Evolutionary conservation across 1,284 basidiomycete species (phyloP).

Genomic region (Fistulinella staudtii): DNA sequence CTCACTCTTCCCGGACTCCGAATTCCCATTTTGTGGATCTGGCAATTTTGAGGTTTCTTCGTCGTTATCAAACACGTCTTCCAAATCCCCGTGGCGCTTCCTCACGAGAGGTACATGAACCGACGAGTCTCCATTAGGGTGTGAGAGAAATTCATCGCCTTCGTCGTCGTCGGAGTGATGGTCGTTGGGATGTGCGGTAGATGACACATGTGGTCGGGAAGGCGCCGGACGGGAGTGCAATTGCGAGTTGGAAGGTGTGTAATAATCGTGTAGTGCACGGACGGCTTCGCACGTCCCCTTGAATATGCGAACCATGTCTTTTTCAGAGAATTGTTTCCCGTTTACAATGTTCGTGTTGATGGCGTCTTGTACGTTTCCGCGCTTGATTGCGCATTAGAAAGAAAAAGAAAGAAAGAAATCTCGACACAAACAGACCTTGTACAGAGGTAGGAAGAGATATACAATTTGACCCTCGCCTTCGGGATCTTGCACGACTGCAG

Average conservation of each 20-base stretch:
- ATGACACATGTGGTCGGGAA: constrained; percentile 11
- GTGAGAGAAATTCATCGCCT: constrained; percentile 59
- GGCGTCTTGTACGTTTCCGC: constrained; percentile 92
- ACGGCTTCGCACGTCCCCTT: constrained; percentile 92
- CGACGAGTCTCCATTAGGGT: constrained; percentile 52
- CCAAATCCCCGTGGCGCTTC: constrained; percentile 46
- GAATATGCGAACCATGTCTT: constrained; percentile 86
- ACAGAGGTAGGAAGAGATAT: constrained; percentile 88
- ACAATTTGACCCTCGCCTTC: constrained; percentile 94
- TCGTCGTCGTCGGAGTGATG: constrained; percentile 41
- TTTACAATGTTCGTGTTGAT: constrained; percentile 88
- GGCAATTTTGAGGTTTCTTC: constrained; percentile 42
- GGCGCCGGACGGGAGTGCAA: constrained; percentile 26
- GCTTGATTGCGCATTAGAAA: constrained; percentile 39
- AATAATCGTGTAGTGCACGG: constrained; percentile 89
- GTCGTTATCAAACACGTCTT: constrained; percentile 73
- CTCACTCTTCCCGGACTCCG: constrained; percentile 43
- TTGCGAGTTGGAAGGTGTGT: constrained; percentile 42
- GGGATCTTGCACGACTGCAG: constrained; percentile 90
- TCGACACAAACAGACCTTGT: constrained; percentile 51
- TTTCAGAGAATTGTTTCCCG: constrained; percentile 81
- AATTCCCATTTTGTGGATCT: constrained; percentile 30
- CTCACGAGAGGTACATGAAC: constrained; percentile 48
- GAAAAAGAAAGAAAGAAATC: not conserved
- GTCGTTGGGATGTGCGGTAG: constrained; percentile 26